A percentile compares a stretch with the other conserved stretches of the same genome.
phyloP scores from a whole-genome alignment of 164 flowering plant species.

The Piper longum region DNA sequence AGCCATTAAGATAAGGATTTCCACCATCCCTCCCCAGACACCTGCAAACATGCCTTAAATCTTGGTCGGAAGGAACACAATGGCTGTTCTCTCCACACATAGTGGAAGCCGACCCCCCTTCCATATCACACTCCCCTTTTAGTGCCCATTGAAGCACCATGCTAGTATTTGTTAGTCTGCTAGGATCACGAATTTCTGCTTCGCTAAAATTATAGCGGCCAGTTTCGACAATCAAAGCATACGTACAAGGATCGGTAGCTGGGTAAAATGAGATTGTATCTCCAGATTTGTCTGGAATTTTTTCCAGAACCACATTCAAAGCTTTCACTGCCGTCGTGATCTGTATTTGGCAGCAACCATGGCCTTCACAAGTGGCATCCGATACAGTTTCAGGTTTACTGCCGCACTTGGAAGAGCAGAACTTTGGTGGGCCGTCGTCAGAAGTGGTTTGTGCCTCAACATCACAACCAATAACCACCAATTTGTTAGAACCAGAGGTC shows the following conservation, averaged over 20 bases:
- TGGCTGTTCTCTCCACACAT: neutral
- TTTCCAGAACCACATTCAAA: neutral
- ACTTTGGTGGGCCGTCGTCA: neutral
- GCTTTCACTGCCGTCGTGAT: neutral
- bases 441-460: neutral
- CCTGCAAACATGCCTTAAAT: neutral
- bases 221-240: neutral
- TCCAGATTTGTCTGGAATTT: neutral
- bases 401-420: neutral
- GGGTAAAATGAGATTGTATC: neutral
- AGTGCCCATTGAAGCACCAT: slow-evolving; percentile 1
- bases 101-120: neutral
- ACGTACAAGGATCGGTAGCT: neutral
- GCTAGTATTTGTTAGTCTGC: neutral
- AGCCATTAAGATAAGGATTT: neutral
- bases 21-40: neutral
- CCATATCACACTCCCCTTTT: neutral
- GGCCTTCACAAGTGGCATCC: neutral
- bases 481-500: neutral
- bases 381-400: neutral
- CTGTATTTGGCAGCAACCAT: neutral
- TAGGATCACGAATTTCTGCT: neutral
- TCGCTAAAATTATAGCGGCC: neutral
- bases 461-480: neutral
- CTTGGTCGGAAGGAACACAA: neutral